These are phyloP conservation scores for Eremochloa ophiuroides DNA, from an alignment of 176 grass and related monocot species.

Conservation along the genomic window DNA sequence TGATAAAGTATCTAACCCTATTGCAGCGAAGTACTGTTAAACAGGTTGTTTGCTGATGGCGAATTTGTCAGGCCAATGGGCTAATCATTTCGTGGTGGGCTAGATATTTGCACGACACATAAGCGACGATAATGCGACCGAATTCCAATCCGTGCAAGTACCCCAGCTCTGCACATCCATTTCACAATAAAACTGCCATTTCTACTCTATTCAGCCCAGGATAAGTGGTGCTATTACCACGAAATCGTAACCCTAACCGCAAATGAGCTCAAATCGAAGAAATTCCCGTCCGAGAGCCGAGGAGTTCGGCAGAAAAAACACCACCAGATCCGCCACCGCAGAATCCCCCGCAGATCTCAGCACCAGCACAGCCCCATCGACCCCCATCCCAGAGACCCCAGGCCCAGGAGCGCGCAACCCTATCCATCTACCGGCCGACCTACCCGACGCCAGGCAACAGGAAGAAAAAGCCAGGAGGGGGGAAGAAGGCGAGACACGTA, in stretches of 20 bases:
- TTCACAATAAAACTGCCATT: not conserved
- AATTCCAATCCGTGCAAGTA: not conserved
- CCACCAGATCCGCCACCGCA: slow-evolving; percentile 19
- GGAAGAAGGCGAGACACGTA: slow-evolving; percentile 22
- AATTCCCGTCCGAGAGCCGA: not conserved
- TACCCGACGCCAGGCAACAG: not conserved
- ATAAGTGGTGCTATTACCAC: not conserved
- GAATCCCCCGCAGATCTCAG: slow-evolving; percentile 28
- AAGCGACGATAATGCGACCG: not conserved
- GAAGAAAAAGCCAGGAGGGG: not conserved
- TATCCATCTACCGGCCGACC: not conserved
- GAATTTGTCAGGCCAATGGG: too few relatives aligned
- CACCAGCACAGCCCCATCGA: not conserved
- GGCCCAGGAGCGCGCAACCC: not conserved
- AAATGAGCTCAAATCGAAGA: not conserved
- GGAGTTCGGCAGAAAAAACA: not conserved
- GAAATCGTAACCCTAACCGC: not conserved
- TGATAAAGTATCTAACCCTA: not conserved
- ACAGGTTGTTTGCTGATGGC: not conserved
- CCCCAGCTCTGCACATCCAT: not conserved
- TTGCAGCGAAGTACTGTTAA: not conserved
- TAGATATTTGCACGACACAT: not conserved
- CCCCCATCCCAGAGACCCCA: not conserved
- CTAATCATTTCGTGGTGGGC: not conserved
- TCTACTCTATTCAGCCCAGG: not conserved